Percentiles rank a stretch among this genome's conserved stretches.
Evolutionary conservation across 1,284 basidiomycete genomes (phyloP).

Genomic region (Malassezia obtusa): DNA sequence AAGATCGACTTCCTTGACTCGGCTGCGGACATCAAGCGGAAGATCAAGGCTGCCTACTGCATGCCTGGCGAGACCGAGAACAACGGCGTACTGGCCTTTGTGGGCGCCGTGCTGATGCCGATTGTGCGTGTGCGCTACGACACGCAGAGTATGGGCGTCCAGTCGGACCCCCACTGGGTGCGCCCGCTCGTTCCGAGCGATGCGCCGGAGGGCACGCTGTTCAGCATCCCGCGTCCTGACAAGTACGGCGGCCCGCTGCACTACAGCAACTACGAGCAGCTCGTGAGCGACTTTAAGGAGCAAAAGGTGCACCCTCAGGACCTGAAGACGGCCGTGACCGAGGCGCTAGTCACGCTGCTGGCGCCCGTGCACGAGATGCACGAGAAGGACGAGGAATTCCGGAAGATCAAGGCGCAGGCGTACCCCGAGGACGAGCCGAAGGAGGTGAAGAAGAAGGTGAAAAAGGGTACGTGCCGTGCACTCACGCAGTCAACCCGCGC

Average conservation of each 20-base stretch:
- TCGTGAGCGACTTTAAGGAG: constrained; percentile 68
- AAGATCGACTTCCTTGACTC: constrained; percentile 97
- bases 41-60: constrained; percentile 87
- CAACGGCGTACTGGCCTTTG: constrained; percentile 86
- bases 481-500: constrained; percentile 24
- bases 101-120: constrained; percentile 78
- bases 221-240: constrained; percentile 65
- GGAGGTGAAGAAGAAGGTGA: constrained; percentile 37
- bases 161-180: constrained; percentile 17
- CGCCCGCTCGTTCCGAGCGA: constrained; percentile 51
- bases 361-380: constrained; percentile 73
- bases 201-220: constrained; percentile 67
- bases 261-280: constrained; percentile 59
- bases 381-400: constrained; percentile 68
- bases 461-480: constrained; percentile 20
- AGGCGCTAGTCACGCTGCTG: constrained; percentile 67
- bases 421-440: constrained; percentile 57
- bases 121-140: constrained; percentile 53
- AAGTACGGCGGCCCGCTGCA: constrained; percentile 78
- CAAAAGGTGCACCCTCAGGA: constrained; percentile 80
- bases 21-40: constrained; percentile 70
- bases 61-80: constrained; percentile 73
- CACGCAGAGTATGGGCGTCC: constrained; percentile 19
- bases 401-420: constrained; percentile 64
- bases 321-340: constrained; percentile 70